phyloP scores from a whole-genome alignment of 179 eudicot species.

The Beta corolliflora region DNA sequence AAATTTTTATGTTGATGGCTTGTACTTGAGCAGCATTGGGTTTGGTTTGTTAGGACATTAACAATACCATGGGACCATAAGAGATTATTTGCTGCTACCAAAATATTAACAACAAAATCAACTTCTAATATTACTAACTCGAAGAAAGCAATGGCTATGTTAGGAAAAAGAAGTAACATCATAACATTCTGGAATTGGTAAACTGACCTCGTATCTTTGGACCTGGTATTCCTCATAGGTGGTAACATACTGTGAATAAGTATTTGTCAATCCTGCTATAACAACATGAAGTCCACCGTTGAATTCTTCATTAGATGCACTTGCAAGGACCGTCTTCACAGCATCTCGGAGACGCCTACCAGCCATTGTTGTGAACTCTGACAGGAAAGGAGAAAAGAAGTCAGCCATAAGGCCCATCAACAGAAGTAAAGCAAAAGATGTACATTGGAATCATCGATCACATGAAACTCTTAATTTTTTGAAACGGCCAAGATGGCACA shows the following conservation, averaged over 20 bases:
- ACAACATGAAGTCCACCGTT: conserved; percentile 64
- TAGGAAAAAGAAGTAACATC: neutral
- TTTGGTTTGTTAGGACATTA: neutral
- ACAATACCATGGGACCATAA: neutral
- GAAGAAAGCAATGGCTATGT: neutral
- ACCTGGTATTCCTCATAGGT: conserved; percentile 89
- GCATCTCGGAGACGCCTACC: conserved; percentile 98
- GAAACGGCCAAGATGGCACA: neutral
- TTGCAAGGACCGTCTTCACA: conserved; percentile 57
- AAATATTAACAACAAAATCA: neutral
- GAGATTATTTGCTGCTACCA: neutral
- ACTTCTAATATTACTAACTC: neutral
- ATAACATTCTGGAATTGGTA: conserved; percentile 1
- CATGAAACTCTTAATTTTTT: neutral
- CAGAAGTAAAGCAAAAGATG: neutral
- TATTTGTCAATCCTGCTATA: conserved; percentile 90
- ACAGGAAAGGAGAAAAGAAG: neutral
- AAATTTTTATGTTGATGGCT: neutral
- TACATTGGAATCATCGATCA: neutral
- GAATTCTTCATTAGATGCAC: conserved; percentile 50
- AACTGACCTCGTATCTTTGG: conserved; percentile 94
- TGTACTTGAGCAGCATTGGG: neutral
- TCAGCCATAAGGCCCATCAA: conserved; percentile 1
- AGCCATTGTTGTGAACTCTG: conserved; percentile 98
- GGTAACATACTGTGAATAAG: conserved; percentile 94